These are phyloP conservation scores for Carex kokanica DNA, from an alignment of 176 grass and related monocot genomes.

Conservation along the genomic window DNA sequence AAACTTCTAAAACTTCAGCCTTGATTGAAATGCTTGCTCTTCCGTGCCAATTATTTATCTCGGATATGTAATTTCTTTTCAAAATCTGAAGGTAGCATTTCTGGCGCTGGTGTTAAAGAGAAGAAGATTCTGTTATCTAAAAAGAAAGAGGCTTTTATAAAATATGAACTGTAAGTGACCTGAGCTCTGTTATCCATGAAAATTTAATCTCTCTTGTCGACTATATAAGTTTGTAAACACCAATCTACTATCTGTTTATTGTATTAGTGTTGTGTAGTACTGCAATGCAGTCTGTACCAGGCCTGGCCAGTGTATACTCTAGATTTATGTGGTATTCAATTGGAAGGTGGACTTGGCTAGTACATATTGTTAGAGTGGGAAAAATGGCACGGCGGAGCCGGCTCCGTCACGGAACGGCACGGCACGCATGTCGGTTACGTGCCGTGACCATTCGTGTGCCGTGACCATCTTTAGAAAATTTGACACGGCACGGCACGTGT, in stretches of 20 bases:
- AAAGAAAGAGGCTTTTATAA: slow-evolving; percentile 93
- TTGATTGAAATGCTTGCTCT: slow-evolving; percentile 2
- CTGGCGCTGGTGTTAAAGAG: slow-evolving; percentile 38
- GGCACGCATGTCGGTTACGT: too few species aligned
- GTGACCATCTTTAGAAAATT: too few species aligned
- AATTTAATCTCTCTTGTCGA: background rate
- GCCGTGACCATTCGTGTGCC: too few species aligned
- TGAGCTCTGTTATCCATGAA: slow-evolving; percentile 25
- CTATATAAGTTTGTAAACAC: background rate
- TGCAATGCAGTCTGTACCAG: background rate
- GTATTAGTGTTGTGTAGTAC: background rate
- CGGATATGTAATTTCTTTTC: slow-evolving; percentile 22
- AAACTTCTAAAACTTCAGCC: background rate
- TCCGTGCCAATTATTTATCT: background rate
- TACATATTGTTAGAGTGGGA: background rate
- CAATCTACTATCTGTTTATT: background rate
- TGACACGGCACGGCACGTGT: too few species aligned
- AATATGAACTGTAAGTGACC: slow-evolving; percentile 82
- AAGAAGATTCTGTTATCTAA: slow-evolving; percentile 64
- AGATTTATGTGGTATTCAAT: background rate
- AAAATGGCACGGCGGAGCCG: too few species aligned
- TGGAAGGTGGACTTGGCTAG: background rate
- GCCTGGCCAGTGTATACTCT: background rate
- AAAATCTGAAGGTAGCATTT: slow-evolving; percentile 43
- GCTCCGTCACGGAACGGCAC: too few species aligned